Conservation (phyloP, 139 green algal species). For the Diplosphaera chodatii region DNA sequence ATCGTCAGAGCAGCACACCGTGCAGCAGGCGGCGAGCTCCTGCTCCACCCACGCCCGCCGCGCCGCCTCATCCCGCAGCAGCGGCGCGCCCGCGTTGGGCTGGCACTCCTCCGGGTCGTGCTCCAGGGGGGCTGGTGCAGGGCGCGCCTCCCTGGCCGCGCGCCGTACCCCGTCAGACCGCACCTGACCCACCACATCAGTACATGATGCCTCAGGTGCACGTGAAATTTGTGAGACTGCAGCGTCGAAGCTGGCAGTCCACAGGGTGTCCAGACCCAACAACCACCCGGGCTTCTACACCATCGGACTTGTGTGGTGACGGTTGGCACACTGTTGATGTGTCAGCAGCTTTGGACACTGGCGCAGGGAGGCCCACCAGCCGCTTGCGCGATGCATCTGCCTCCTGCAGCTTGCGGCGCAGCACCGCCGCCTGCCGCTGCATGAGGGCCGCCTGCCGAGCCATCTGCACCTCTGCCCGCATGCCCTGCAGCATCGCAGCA, state of each 20-base stretch:
- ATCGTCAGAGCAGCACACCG: slow-evolving; percentile 17
- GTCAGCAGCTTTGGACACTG: too few relatives aligned
- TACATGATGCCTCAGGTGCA: too few relatives aligned
- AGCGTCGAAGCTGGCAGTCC: too few relatives aligned
- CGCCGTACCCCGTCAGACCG: not conserved
- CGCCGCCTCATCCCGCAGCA: slow-evolving; percentile 60
- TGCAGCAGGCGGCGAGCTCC: slow-evolving; percentile 69
- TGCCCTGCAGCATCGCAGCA: slow-evolving; percentile 15
- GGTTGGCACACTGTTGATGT: too few relatives aligned
- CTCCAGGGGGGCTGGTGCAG: too few relatives aligned
- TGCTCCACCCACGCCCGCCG: slow-evolving; percentile 68
- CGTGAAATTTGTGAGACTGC: too few relatives aligned
- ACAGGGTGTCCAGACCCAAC: too few relatives aligned
- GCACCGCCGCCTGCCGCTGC: slow-evolving; percentile 75
- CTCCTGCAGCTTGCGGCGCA: slow-evolving; percentile 89
- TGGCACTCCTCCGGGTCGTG: slow-evolving; percentile 37
- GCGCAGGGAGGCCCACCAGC: slow-evolving; percentile 27
- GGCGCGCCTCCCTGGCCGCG: not conserved
- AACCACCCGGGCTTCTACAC: too few relatives aligned
- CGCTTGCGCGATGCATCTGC: slow-evolving; percentile 67
- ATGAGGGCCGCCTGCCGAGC: slow-evolving; percentile 59
- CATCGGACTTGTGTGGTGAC: too few relatives aligned
- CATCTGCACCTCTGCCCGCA: slow-evolving; percentile 44
- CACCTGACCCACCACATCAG: not conserved
- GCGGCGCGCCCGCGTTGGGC: slow-evolving; percentile 54